Evolutionary conservation across 768 basidiomycete species (phyloP).

Genomic region (Amanita molliuscula): DNA sequence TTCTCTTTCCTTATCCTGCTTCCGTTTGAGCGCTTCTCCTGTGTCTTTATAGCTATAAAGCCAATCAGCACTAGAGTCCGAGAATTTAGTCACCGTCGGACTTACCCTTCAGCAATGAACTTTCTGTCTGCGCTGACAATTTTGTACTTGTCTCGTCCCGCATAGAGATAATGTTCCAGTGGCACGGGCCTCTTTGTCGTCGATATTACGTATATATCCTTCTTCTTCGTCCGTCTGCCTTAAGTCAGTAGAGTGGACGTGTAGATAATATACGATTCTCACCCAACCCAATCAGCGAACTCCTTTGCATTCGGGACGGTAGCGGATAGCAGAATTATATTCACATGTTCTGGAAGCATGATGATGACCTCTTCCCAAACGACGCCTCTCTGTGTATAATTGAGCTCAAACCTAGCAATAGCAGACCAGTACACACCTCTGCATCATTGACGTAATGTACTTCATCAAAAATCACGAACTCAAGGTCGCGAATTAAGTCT

Average conservation of each 20-base stretch:
- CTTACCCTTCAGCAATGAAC: slow-evolving; percentile 68
- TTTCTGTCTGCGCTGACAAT: slow-evolving; percentile 78
- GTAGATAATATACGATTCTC: slow-evolving; percentile 16
- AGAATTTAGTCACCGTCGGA: slow-evolving; percentile 12
- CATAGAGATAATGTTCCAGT: slow-evolving; percentile 93
- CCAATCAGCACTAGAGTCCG: not conserved
- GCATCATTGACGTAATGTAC: slow-evolving; percentile 99
- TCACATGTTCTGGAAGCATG: slow-evolving; percentile 98
- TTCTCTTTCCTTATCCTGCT: slow-evolving; percentile 98
- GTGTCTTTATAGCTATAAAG: slow-evolving; percentile 76
- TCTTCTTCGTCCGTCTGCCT: slow-evolving; percentile 91
- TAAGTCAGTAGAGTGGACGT: not conserved
- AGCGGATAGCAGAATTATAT: slow-evolving; percentile 92
- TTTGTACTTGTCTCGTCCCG: slow-evolving; percentile 87
- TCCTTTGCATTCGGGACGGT: slow-evolving; percentile 98
- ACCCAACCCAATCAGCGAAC: slow-evolving; percentile 99
- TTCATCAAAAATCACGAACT: slow-evolving; percentile 99
- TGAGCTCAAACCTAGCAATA: slow-evolving; percentile 4
- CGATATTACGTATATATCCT: slow-evolving; percentile 98
- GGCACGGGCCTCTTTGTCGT: slow-evolving; percentile 95
- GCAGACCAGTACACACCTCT: slow-evolving; percentile 47
- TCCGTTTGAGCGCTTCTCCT: slow-evolving; percentile 76
- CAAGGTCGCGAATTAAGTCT: slow-evolving; percentile 95
- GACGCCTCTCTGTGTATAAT: slow-evolving; percentile 68
- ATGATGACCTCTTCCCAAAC: slow-evolving; percentile 99